phyloP scores from a whole-genome alignment of 495 filamentous ascomycete species.

The Aspergillus asperescens region DNA sequence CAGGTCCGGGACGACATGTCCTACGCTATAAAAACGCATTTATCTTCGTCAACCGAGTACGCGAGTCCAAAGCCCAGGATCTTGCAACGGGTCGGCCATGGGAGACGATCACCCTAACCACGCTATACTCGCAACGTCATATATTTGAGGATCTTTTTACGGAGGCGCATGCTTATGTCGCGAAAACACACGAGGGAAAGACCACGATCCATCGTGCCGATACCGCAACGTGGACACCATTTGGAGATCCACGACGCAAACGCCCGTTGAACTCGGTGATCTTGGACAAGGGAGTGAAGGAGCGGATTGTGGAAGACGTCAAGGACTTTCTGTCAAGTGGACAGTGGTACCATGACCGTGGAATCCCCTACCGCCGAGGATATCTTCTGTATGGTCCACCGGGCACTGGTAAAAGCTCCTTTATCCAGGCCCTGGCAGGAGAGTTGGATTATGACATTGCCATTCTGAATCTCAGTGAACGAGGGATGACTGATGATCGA shows the following conservation, averaged over 20 bases:
- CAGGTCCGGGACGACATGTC: slow-evolving; percentile 82
- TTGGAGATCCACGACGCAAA: slow-evolving; percentile 83
- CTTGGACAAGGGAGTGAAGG: slow-evolving; percentile 78
- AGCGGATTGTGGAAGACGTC: slow-evolving; percentile 77
- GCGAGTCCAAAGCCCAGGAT: slow-evolving; percentile 65
- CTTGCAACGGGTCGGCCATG: slow-evolving; percentile 79
- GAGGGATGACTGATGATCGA: slow-evolving; percentile 88
- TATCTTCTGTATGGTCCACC: slow-evolving; percentile 94
- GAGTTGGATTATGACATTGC: slow-evolving; percentile 91
- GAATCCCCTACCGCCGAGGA: slow-evolving; percentile 89
- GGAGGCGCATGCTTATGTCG: slow-evolving; percentile 75
- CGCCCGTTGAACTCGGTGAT: slow-evolving; percentile 84
- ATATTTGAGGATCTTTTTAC: slow-evolving; percentile 81
- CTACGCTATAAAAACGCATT: slow-evolving; percentile 81
- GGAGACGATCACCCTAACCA: slow-evolving; percentile 90
- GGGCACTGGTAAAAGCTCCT: slow-evolving; percentile 91
- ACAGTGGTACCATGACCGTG: slow-evolving; percentile 89
- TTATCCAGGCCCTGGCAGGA: slow-evolving; percentile 91
- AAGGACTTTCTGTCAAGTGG: slow-evolving; percentile 73
- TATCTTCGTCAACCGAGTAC: slow-evolving; percentile 78
- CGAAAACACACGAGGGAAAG: slow-evolving; percentile 79
- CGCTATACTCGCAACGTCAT: slow-evolving; percentile 78
- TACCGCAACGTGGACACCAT: slow-evolving; percentile 74
- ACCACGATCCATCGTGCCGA: slow-evolving; percentile 84
- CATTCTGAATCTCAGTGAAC: slow-evolving; percentile 87